Evolutionary conservation across 1,284 basidiomycete species (phyloP), one percentile per base, ranked within the genome.

Genomic region (Puccinia brachypodii): DNA sequence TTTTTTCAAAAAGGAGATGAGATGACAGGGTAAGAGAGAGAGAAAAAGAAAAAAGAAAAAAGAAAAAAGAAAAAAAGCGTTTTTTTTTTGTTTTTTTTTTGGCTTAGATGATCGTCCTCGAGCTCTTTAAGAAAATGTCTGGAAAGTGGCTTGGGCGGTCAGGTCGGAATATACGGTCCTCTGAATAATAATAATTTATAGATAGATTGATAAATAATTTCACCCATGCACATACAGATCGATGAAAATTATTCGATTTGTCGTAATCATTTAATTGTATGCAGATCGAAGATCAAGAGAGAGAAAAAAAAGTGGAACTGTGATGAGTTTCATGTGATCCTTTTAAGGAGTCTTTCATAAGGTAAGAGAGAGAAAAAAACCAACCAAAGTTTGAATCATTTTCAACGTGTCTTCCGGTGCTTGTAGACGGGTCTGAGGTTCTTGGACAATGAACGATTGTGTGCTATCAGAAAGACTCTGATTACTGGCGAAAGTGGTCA

Each of bases 101-200:
- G n/a, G 36, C 14, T 16, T 33, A 13, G 31, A 6, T 71, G 19
- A n/a, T 42, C n/a, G 14, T 42, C 11, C 16, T 71, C n/a, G 16
- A 22, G 8, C 38, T 2, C 40, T 38, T 25, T 68, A 76, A 16
- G 42, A 76, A 33, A n/a, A 40, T 42, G 44, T 76, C 31, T 76
- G 74, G 53, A 62, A 76, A n/a, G 33, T 60, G 16, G 47, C 42
- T 62, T 76, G 74, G 40, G 8, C 16, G 14, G 62, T 38, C 42
- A 53, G 50, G 42, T 76, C 53, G 40, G 74, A 38, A 76, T 76
- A 76, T 13, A 76, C 74, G n/a, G 36, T 76, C 53, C 74, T 60
- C 74, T 76, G 28, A 38, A 60, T 31, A 0, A 60, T n/a, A n/a
- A n/a, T n/a, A n/a, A n/a, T n/a, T n/a, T n/a, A n/a, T n/a, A 40